A percentile compares a stretch with the other conserved stretches of the same genome.
phyloP scores from a whole-genome alignment of 805 yeast genomes.

The Candida railenensis region DNA sequence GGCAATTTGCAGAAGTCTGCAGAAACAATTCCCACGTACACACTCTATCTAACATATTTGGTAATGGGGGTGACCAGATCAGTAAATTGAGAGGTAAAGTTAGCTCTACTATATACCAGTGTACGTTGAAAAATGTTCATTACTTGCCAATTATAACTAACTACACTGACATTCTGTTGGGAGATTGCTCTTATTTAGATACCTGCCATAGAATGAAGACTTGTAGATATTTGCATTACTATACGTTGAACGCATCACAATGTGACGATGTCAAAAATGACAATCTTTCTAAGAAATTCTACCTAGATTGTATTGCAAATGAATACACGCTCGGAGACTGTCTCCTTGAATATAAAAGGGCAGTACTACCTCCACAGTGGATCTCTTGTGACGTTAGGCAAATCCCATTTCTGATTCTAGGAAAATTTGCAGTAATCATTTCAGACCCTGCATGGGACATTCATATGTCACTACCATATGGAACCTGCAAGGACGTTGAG shows the following conservation, averaged over 20 bases:
- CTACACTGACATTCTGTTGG: slow-evolving; percentile 69
- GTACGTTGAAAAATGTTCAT: slow-evolving; percentile 26
- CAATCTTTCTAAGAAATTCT: background rate
- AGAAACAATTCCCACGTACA: slow-evolving; percentile 36
- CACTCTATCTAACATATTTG: slow-evolving; percentile 17
- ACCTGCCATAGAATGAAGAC: slow-evolving; percentile 84
- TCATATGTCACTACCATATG: slow-evolving; percentile 81
- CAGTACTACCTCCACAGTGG: slow-evolving; percentile 69
- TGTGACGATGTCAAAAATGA: slow-evolving; percentile 14
- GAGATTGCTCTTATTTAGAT: slow-evolving; percentile 92
- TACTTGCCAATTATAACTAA: slow-evolving; percentile 27
- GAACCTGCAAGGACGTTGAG: slow-evolving; percentile 76
- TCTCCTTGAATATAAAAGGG: slow-evolving; percentile 32
- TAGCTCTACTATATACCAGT: slow-evolving; percentile 18
- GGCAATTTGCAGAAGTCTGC: slow-evolving; percentile 53
- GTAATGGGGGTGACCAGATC: background rate
- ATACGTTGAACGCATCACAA: slow-evolving; percentile 32
- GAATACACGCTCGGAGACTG: slow-evolving; percentile 54
- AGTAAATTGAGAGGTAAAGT: slow-evolving; percentile 11
- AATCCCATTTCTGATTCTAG: slow-evolving; percentile 68
- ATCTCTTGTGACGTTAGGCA: slow-evolving; percentile 79
- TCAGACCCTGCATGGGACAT: slow-evolving; percentile 98
- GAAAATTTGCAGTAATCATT: slow-evolving; percentile 77
- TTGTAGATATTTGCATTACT: slow-evolving; percentile 82
- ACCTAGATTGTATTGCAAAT: slow-evolving; percentile 12